Evolutionary conservation across 1,139 yeast species (phyloP).

Genomic region (Yamadazyma dendronema): DNA sequence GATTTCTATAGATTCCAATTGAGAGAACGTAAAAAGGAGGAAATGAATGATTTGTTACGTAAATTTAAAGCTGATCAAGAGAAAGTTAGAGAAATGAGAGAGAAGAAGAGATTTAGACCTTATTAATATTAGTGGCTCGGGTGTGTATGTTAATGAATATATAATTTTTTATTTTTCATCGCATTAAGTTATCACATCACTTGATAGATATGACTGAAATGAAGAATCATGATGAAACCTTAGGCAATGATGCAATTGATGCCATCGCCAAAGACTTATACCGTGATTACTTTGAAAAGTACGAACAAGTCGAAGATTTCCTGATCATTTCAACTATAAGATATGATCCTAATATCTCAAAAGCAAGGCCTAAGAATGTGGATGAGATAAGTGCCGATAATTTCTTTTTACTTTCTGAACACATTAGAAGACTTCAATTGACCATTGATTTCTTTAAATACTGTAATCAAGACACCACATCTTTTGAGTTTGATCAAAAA

Average conservation of each 20-base stretch:
- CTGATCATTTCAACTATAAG: constrained; percentile 66
- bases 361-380: constrained; percentile 22
- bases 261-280: constrained; percentile 9
- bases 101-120: constrained; percentile 81
- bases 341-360: constrained; percentile 59
- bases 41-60: constrained; percentile 79
- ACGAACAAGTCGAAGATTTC: constrained; percentile 29
- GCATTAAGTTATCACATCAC: too few relatives aligned
- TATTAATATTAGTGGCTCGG: constrained; percentile 43
- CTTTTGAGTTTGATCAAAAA: constrained; percentile 39
- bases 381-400: constrained; percentile 29
- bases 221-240: neutral
- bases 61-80: constrained; percentile 92
- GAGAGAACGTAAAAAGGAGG: constrained; percentile 88
- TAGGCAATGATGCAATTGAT: neutral
- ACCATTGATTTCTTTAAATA: constrained; percentile 49
- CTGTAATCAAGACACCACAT: constrained; percentile 17
- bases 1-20: constrained; percentile 97
- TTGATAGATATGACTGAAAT: neutral
- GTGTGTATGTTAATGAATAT: constrained; percentile 1
- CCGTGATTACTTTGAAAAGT: constrained; percentile 18
- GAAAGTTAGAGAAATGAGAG: constrained; percentile 72
- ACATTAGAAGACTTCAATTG: constrained; percentile 55
- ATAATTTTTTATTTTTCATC: neutral
- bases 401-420: constrained; percentile 65